These are phyloP conservation scores for Scytalidium lignicola DNA, from an alignment of 2,329 filamentous ascomycete species.

Conservation along the genomic window DNA sequence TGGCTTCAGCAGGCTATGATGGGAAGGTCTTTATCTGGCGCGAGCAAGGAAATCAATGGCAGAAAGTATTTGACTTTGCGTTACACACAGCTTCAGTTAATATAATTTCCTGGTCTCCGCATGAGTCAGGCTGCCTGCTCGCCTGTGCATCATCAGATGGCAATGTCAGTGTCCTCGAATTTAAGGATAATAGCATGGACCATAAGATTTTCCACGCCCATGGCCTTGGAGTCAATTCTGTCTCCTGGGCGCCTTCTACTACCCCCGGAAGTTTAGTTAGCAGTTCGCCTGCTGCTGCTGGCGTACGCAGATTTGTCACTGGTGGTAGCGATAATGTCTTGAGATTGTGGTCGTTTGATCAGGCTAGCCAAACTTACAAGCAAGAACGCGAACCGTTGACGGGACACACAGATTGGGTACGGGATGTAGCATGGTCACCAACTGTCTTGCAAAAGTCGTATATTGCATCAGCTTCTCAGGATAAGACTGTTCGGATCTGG, in stretches of 20 bases:
- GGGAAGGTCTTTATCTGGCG: constrained; percentile 99
- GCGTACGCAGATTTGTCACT: constrained; percentile 82
- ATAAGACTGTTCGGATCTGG: constrained; percentile 98
- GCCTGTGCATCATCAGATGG: constrained; percentile 94
- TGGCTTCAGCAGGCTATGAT: constrained; percentile 92
- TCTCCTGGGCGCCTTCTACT: constrained; percentile 88
- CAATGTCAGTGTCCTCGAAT: constrained; percentile 89
- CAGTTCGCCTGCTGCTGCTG: constrained; percentile 56
- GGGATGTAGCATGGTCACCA: constrained; percentile 95
- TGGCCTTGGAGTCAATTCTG: constrained; percentile 89
- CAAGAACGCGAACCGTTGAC: constrained; percentile 59
- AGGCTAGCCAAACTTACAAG: constrained; percentile 55
- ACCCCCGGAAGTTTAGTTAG: constrained; percentile 80
- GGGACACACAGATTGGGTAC: constrained; percentile 93
- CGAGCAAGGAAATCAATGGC: constrained; percentile 71
- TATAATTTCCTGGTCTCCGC: constrained; percentile 94
- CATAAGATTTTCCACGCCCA: constrained; percentile 88
- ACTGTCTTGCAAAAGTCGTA: constrained; percentile 94
- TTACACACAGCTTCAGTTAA: constrained; percentile 96
- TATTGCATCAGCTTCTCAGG: constrained; percentile 91
- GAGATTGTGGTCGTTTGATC: constrained; percentile 85
- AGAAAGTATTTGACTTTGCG: constrained; percentile 87
- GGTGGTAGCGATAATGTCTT: constrained; percentile 91
- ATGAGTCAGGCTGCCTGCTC: constrained; percentile 89
- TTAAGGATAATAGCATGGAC: constrained; percentile 92